These are phyloP conservation scores for Pichia cephalocereana DNA, from an alignment of 805 yeast genomes.

Conservation along the genomic window DNA sequence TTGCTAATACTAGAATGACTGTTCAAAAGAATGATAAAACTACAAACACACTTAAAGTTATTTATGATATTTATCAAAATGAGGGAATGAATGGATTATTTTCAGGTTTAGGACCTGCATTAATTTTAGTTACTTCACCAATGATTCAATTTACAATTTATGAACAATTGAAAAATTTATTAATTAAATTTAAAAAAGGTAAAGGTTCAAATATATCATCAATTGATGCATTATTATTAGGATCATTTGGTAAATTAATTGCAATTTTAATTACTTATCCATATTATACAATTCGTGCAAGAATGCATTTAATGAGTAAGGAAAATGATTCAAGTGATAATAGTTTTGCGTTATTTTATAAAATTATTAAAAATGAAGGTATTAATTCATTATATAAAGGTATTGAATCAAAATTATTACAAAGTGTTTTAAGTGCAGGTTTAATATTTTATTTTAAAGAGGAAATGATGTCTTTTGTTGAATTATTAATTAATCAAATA, in stretches of 20 bases:
- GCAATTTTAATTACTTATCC: slow-evolving; percentile 92
- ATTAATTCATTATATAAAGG: slow-evolving; percentile 74
- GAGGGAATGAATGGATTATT: slow-evolving; percentile 71
- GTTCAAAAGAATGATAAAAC: slow-evolving; percentile 26
- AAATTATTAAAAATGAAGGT: slow-evolving; percentile 65
- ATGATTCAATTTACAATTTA: slow-evolving; percentile 86
- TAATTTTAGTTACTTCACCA: slow-evolving; percentile 79
- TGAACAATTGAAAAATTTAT: slow-evolving; percentile 69
- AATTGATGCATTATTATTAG: slow-evolving; percentile 71
- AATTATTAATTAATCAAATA: background rate
- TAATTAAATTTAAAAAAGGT: slow-evolving; percentile 30
- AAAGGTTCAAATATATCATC: slow-evolving; percentile 32
- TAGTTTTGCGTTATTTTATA: slow-evolving; percentile 36
- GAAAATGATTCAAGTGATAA: slow-evolving; percentile 15
- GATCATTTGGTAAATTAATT: slow-evolving; percentile 80
- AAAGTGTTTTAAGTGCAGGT: slow-evolving; percentile 82
- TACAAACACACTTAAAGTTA: slow-evolving; percentile 42
- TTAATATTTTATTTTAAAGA: slow-evolving; percentile 87
- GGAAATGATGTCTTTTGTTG: slow-evolving; percentile 40
- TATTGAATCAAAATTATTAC: slow-evolving; percentile 66
- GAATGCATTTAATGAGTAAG: slow-evolving; percentile 57
- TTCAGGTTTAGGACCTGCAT: slow-evolving; percentile 82
- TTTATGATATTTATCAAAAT: slow-evolving; percentile 51
- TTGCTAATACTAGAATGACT: slow-evolving; percentile 84
- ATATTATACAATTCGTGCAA: slow-evolving; percentile 77